Evolutionary conservation across 768 basidiomycete species (phyloP), one percentile per base, ranked within the genome.

Genomic region (Phanerodontia chrysosporium): DNA sequence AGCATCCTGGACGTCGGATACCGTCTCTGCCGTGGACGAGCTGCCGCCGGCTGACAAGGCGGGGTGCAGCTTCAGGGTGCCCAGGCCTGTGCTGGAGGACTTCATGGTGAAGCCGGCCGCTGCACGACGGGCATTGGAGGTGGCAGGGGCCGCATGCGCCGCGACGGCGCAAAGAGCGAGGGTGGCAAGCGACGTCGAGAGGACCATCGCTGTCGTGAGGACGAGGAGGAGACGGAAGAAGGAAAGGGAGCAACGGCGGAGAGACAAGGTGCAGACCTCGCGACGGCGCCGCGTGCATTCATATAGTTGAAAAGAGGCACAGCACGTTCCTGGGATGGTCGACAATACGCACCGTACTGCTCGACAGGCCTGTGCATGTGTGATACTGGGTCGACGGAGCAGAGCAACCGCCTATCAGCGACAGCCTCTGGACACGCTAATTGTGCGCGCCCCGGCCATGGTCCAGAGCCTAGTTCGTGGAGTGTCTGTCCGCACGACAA

Each of bases 1-100:
- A 9, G 42, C 27, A 25, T 60, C 58, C 25, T 55, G 58, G 32
- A 60, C 46, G 28, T 60, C 58, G 7, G 28, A 16, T 0, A 60
- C 53, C 22, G 52, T 16, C 14, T 30, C 13, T 9, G 29, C 29
- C 29, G 21, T 25, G 29, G 22, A 24, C 5, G 58, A 53, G 39
- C 30, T 16, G 22, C 46, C 25, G 46, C 46, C 51, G 9, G 10
- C 39, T 4, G 39, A 8, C 8, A 18, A 18, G 4, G 39, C 9
- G 8, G 39, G 10, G 4, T 4, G 4, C 5, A 48, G 35, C 27
- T 44, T 29, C 51, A 36, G 28, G 4, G n/a, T 22, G 29, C 36
- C 22, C 42, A 54, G 29, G 28, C 51, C 45, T 22, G 58, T 53
- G 27, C 58, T 52, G n/a, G 49, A 39, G 36, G 16, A 49, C 44